Evolutionary conservation across 306 rosid species (phyloP).

Genomic region (Glycine latifolia): DNA sequence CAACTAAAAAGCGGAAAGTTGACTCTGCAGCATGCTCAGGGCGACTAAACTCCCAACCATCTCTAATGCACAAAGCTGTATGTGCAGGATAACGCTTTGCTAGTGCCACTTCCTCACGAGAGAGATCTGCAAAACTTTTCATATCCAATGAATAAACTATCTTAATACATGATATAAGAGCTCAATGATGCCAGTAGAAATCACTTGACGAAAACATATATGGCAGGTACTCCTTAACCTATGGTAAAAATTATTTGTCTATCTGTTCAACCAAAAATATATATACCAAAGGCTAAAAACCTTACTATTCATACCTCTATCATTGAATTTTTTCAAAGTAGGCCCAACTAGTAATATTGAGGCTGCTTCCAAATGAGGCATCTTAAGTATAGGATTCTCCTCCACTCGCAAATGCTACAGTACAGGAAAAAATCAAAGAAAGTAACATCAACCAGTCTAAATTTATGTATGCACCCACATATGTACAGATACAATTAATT

Average conservation of each 20-base stretch:
- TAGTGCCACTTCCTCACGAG: conserved; percentile 72
- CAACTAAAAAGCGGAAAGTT: conserved; percentile 79
- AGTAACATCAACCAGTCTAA: conserved; percentile 36
- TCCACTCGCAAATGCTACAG: conserved; percentile 95
- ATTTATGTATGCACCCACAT: neutral
- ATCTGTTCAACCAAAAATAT: conserved; percentile 22
- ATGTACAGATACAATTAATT: conserved; percentile 14
- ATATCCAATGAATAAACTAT: conserved; percentile 39
- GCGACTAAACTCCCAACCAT: conserved; percentile 95
- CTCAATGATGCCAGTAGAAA: conserved; percentile 18
- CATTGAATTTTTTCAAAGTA: conserved; percentile 90
- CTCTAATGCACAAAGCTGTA: conserved; percentile 87
- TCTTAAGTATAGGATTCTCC: conserved; percentile 96
- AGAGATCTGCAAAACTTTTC: conserved; percentile 71
- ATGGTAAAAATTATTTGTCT: neutral
- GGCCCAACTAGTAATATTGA: conserved; percentile 95
- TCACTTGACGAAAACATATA: conserved; percentile 32
- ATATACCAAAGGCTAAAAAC: conserved; percentile 38
- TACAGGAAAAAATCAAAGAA: conserved; percentile 44
- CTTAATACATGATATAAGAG: conserved; percentile 30
- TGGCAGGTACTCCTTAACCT: neutral
- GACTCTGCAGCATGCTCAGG: conserved; percentile 84
- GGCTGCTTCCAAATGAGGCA: conserved; percentile 95
- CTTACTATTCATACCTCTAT: conserved; percentile 75
- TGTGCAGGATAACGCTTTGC: conserved; percentile 90